Conservation (phyloP, 768 basidiomycete genomes). For the Chalciporus chontae region DNA sequence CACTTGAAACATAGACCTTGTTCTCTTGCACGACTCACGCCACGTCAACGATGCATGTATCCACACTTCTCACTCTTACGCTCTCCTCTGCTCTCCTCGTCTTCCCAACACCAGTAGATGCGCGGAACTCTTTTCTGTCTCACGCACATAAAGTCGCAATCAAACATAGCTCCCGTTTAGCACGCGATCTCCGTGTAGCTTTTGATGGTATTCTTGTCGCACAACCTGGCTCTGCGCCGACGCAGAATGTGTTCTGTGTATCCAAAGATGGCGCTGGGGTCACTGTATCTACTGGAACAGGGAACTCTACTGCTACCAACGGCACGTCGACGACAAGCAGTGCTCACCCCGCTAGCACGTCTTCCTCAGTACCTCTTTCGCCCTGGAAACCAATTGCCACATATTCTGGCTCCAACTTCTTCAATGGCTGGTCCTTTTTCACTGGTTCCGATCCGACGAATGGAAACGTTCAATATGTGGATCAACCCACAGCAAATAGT, state of each 20-base stretch:
- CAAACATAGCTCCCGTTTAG: conserved; percentile 57
- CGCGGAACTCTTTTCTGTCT: conserved; percentile 33
- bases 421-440: conserved; percentile 78
- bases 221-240: conserved; percentile 31
- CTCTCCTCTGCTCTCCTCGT: conserved; percentile 29
- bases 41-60: conserved; percentile 23
- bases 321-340: conserved; percentile 22
- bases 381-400: conserved; percentile 58
- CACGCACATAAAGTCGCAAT: conserved; percentile 53
- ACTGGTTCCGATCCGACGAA: conserved; percentile 70
- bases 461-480: conserved; percentile 66
- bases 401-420: conserved; percentile 71
- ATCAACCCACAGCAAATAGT: conserved; percentile 53
- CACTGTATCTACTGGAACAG: conserved; percentile 16
- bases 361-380: conserved; percentile 36
- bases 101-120: conserved; percentile 21
- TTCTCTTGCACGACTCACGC: conserved; percentile 2
- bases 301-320: conserved; percentile 18
- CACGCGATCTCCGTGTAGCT: conserved; percentile 65
- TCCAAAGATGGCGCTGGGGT: conserved; percentile 19
- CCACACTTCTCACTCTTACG: conserved; percentile 29
- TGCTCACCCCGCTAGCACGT: conserved; percentile 15
- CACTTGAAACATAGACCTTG: neutral
- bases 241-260: conserved; percentile 37
- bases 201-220: conserved; percentile 52